These are phyloP conservation scores for Fusarium sp. DNA, from an alignment of 2,329 filamentous ascomycete species.

Conservation along the genomic window DNA sequence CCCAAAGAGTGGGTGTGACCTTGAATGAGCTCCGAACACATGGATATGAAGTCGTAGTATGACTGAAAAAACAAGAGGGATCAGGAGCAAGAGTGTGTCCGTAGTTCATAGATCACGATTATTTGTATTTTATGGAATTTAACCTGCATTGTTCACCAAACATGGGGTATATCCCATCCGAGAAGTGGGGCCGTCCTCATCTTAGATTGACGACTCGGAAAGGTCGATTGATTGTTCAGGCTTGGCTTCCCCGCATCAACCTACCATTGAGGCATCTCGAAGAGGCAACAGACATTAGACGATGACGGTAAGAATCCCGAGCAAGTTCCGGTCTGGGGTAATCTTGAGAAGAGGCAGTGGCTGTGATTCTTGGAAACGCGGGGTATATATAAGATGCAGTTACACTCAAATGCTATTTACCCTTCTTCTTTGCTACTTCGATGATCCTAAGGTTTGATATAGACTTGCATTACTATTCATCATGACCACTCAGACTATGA, in stretches of 20 bases:
- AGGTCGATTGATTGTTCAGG: background rate
- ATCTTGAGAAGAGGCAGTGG: conserved; percentile 6
- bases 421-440: background rate
- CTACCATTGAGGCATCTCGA: conserved; percentile 28
- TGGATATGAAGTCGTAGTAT: background rate
- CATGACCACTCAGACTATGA: conserved; percentile 61
- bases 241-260: conserved; percentile 32
- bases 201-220: conserved; percentile 11
- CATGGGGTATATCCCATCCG: conserved; percentile 1
- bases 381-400: conserved; percentile 24
- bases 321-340: conserved; percentile 16
- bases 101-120: too few species aligned
- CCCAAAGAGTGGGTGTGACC: background rate
- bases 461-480: conserved; percentile 12
- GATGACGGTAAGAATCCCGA: conserved; percentile 25
- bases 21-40: too few species aligned
- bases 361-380: conserved; percentile 22
- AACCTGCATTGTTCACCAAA: background rate
- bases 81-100: too few species aligned
- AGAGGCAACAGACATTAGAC: conserved; percentile 16
- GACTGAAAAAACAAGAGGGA: background rate
- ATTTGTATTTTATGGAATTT: background rate
- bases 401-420: background rate
- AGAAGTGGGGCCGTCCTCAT: conserved; percentile 5
- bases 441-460: background rate